These are phyloP conservation scores for Pseudocercospora eumusae DNA, from an alignment of 2,329 filamentous ascomycete genomes.

Conservation along the genomic window DNA sequence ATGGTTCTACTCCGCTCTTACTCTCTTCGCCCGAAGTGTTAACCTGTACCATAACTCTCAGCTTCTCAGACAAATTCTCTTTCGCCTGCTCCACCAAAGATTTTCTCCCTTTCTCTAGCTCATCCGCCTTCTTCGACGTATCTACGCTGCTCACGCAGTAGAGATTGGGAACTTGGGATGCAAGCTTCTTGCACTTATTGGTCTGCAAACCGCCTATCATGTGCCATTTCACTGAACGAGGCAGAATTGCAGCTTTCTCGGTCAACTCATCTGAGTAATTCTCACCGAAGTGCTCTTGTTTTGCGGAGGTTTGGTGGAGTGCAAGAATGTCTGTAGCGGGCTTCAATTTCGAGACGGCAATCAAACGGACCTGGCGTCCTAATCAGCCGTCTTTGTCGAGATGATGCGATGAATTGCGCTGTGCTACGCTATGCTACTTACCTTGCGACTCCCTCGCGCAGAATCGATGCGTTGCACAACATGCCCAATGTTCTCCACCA, in stretches of 20 bases:
- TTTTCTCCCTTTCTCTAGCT: slow-evolving; percentile 74
- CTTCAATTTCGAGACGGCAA: slow-evolving; percentile 96
- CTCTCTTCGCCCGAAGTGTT: slow-evolving; percentile 87
- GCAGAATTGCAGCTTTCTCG: slow-evolving; percentile 81
- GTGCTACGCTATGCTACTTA: slow-evolving; percentile 11
- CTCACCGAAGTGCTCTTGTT: slow-evolving; percentile 78
- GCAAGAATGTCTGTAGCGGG: slow-evolving; percentile 87
- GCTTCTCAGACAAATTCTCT: slow-evolving; percentile 40
- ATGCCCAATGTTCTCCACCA: slow-evolving; percentile 48
- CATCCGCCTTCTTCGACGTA: slow-evolving; percentile 78
- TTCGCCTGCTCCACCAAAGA: slow-evolving; percentile 50
- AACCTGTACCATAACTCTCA: slow-evolving; percentile 86
- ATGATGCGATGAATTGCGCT: slow-evolving; percentile 18
- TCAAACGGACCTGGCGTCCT: slow-evolving; percentile 69
- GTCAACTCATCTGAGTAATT: slow-evolving; percentile 83
- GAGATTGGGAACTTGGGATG: slow-evolving; percentile 79
- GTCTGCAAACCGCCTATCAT: slow-evolving; percentile 95
- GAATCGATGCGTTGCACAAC: slow-evolving; percentile 46
- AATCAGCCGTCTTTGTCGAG: slow-evolving; percentile 3
- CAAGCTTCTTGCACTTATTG: slow-evolving; percentile 86
- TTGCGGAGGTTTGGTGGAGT: slow-evolving; percentile 61
- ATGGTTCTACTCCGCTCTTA: slow-evolving; percentile 80
- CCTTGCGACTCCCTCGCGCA: slow-evolving; percentile 32
- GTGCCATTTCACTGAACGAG: slow-evolving; percentile 80
- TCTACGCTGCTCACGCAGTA: slow-evolving; percentile 93